Evolutionary conservation across 371 early-diverging fungal species (phyloP).

Genomic region (Smittium mucronatum): DNA sequence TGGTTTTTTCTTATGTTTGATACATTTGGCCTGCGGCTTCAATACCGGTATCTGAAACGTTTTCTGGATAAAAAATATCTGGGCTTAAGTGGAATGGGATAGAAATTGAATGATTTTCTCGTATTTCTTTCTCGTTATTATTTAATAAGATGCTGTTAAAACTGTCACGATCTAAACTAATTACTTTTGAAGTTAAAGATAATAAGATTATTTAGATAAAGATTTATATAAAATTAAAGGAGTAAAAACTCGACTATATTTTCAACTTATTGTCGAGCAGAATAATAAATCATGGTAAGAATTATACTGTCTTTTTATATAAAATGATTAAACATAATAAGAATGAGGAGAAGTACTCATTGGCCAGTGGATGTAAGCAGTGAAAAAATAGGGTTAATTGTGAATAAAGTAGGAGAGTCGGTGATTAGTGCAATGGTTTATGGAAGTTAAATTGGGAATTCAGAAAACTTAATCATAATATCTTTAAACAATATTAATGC

Average conservation of each 20-base stretch:
- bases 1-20: background rate
- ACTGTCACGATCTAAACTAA: background rate
- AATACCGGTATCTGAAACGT: background rate
- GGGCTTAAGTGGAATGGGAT: background rate
- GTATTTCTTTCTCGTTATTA: background rate
- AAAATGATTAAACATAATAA: background rate
- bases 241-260: background rate
- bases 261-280: background rate
- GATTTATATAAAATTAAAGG: background rate
- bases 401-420: background rate
- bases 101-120: background rate
- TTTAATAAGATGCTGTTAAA: background rate
- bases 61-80: background rate
- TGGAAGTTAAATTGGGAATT: background rate
- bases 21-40: background rate
- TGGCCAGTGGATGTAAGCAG: background rate
- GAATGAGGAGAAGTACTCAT: background rate
- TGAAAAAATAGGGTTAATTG: background rate
- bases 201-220: background rate
- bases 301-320: background rate
- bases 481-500: no score
- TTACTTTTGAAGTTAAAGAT: background rate
- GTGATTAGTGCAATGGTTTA: background rate
- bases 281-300: background rate
- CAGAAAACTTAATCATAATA: no score